Base-by-base conservation (phyloP, 2,329 filamentous ascomycete genomes). In the Cordyceps sp. region DNA sequence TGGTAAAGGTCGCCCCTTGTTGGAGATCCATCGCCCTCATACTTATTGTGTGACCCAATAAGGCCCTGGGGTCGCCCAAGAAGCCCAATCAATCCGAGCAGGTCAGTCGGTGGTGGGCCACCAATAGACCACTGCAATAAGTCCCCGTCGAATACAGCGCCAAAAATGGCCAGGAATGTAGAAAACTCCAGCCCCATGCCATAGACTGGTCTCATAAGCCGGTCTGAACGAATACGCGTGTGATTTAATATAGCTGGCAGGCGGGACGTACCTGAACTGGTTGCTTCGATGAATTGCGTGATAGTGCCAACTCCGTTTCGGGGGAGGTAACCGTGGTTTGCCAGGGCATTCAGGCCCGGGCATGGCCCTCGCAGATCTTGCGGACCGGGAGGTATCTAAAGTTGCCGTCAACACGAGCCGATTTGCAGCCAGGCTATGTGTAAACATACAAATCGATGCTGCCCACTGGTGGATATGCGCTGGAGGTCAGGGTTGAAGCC, bases 311-410 rank as follows among this genome's bases (percentile, higher is more conserved):
- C 39, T 15, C 53, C 49, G 14, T 47, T 38, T 7, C 47, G 42
- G 19, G 43, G 42, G 9, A 54, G 40, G 30, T 52, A 54, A 14
- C 48, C 47, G 20, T 54, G 50, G 34, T 54, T 53, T 10, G 51
- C 49, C n/a, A 51, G 33, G 2, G 41, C 43, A 25, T 53, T 53
- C 10, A 54, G 40, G 4, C 49, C 50, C 1, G 51, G 49, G 20
- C 50, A 54, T 8, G 30, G 26, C 5, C 34, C 37, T 26, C 35
- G 32, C 4, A 22, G 20, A 12, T 37, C 35, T 5, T 32, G n/a
- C 4, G 25, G 29, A 12, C 29, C 26, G 3, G 35, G 35, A 5
- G 31, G 6, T 10, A 23, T 33, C 27, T 25, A 15, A 14, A 23
- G 4, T 10, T 23, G 10, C 16, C 14, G 33, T 26, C 18, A n/a